These are phyloP conservation scores for Torulaspora quercuum DNA, from an alignment of 805 yeast species.

Conservation along the genomic window DNA sequence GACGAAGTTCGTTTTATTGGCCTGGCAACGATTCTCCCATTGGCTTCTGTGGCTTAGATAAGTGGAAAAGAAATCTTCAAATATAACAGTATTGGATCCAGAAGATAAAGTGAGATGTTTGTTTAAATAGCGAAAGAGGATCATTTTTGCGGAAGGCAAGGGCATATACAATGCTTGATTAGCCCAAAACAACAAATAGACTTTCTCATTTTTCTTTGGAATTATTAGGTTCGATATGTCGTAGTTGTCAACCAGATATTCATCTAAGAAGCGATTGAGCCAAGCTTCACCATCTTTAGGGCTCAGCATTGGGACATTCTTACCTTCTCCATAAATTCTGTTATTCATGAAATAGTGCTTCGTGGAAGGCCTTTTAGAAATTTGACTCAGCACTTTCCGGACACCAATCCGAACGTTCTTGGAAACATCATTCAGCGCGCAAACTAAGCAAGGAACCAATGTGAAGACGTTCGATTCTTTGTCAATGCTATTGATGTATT, in stretches of 20 bases:
- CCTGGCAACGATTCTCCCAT: constrained; percentile 45
- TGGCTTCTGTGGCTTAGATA: constrained; percentile 47
- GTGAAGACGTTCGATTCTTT: constrained; percentile 47
- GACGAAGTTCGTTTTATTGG: constrained; percentile 48
- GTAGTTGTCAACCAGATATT: constrained; percentile 48
- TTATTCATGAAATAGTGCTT: constrained; percentile 50
- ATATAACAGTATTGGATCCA: constrained; percentile 45
- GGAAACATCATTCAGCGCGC: constrained; percentile 51
- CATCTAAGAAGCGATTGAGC: constrained; percentile 41
- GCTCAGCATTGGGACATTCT: constrained; percentile 50
- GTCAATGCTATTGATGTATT: constrained; percentile 35
- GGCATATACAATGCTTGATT: constrained; percentile 58
- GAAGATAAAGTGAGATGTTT: constrained; percentile 26
- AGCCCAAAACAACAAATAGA: constrained; percentile 60
- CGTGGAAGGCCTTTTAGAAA: constrained; percentile 38
- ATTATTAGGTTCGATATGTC: constrained; percentile 45
- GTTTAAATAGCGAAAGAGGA: constrained; percentile 46
- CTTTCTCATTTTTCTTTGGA: constrained; percentile 54
- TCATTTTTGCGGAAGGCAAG: constrained; percentile 54
- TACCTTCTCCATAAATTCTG: constrained; percentile 53
- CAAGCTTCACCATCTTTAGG: constrained; percentile 61
- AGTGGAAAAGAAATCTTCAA: constrained; percentile 42
- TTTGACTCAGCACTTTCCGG: constrained; percentile 38
- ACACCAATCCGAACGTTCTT: constrained; percentile 49
- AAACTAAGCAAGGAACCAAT: constrained; percentile 54